phyloP scores from a whole-genome alignment of 2,329 filamentous ascomycete genomes.

The Thermoascus crustaceus region DNA sequence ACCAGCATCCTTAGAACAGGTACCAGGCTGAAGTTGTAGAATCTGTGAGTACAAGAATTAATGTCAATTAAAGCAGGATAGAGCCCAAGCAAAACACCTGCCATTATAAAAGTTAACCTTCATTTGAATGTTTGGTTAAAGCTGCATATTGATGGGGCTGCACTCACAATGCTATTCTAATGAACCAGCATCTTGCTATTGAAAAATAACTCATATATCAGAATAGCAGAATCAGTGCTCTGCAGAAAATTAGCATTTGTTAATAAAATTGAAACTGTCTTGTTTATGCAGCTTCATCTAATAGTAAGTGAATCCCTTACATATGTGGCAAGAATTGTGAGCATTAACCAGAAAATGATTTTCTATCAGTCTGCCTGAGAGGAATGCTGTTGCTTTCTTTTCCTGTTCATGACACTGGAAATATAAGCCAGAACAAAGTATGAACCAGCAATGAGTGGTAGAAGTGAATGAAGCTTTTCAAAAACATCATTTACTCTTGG shows the following conservation, averaged over 20 bases:
- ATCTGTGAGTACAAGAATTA: constrained; percentile 58
- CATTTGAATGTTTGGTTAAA: too few species aligned
- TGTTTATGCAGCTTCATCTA: not conserved
- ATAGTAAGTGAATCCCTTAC: constrained; percentile 20
- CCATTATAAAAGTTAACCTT: too few species aligned
- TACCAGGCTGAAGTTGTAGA: constrained; percentile 52
- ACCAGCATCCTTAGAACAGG: constrained; percentile 56
- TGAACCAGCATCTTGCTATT: constrained; percentile 1
- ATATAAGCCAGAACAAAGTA: constrained; percentile 50
- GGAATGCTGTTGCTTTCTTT: constrained; percentile 28
- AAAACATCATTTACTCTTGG: too few species aligned
- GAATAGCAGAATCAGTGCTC: constrained; percentile 11
- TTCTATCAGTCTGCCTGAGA: constrained; percentile 36
- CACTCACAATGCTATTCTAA: constrained; percentile 11
- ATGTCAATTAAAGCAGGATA: too few species aligned
- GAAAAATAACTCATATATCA: constrained; percentile 8
- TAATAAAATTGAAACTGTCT: not conserved
- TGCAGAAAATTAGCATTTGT: constrained; percentile 1
- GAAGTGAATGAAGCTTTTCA: constrained; percentile 7
- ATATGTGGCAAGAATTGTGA: constrained; percentile 30
- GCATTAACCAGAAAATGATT: constrained; percentile 38
- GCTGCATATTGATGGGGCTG: too few species aligned
- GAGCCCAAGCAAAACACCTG: constrained; percentile 54
- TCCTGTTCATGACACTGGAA: constrained; percentile 46
- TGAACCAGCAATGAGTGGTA: constrained; percentile 46